Base-by-base conservation (phyloP, 2,329 filamentous ascomycete species). In the Epichloe sibirici region DNA sequence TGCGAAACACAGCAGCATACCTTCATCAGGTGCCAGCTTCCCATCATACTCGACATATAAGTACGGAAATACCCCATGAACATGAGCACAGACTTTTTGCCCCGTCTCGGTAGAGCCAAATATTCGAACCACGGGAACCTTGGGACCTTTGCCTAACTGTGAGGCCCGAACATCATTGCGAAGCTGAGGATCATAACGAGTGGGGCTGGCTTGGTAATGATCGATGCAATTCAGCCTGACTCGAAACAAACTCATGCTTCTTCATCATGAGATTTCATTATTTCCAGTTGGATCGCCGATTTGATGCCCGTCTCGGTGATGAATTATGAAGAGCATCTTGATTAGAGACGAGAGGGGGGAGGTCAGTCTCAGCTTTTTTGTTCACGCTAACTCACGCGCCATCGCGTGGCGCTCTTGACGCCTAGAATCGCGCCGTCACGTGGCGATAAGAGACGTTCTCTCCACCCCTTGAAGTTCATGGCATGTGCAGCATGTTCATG, bases 201-300 rank as follows among this genome's bases (percentile, higher is more conserved):
- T 87, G 17, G 90, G 86, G 11, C 75, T 75, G 42, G 84, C 81
- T 71, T 95, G 90, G 68, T 97, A 98, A 67, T 93, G 85, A 70
- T 98, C 93, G 71, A 98, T 85, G 73, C 89, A 95, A 67, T 98
- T 96, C 64, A 98, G 75, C 61, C 90, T 86, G 65, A 98, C 83
- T 61, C 88, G 86, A 71, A 98, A 97, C 60, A 80, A 75, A 63
- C 89, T 85, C 68, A 70, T 71, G 37, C 57, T 66, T 57, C 56
- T 52, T 50, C 51, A 45, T 50, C 39, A 46, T 15, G 44, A 21
- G 23, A n/a, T 51, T 56, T 17, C 21, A 28, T 28, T 13, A 25
- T 5, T 13, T 28, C 31, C 40, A 28, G 9, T 44, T 28, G 15
- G 6, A 28, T 25, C 9, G 31, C 34, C 15, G 21, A 45, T 13